A percentile compares a stretch with the other conserved stretches of the same genome.
Evolutionary conservation across 192 early-diverging fungal genomes (phyloP).

Genomic region (Lunasporangiospora selenospora): DNA sequence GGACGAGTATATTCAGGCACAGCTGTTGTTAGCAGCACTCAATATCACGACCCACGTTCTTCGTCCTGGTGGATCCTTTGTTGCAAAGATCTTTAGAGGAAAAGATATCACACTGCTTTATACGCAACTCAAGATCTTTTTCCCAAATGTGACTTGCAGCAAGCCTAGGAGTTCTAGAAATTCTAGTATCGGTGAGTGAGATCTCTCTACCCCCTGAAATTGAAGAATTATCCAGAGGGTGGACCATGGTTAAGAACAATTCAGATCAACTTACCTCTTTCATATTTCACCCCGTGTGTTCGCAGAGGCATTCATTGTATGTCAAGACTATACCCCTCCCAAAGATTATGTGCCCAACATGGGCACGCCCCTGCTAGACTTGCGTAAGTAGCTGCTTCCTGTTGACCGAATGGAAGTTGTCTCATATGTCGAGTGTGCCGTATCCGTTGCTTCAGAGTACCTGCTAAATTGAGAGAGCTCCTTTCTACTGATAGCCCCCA

Average conservation of each 20-base stretch:
- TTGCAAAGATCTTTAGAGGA: conserved; percentile 98
- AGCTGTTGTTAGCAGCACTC: conserved; percentile 92
- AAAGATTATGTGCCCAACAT: conserved; percentile 86
- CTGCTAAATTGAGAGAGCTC: no score
- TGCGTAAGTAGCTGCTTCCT: conserved; percentile 47
- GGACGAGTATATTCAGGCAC: conserved; percentile 99
- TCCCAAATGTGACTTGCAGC: conserved; percentile 85
- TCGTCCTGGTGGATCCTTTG: conserved; percentile 89
- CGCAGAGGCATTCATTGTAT: conserved; percentile 92
- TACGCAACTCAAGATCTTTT: conserved; percentile 92
- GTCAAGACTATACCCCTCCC: conserved; percentile 89
- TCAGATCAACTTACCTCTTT: not conserved
- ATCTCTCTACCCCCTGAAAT: not conserved
- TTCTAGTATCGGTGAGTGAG: conserved; percentile 76
- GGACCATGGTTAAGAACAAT: not conserved
- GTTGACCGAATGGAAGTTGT: not conserved
- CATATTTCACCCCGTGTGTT: not conserved
- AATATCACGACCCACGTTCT: conserved; percentile 98
- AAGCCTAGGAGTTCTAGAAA: conserved; percentile 96
- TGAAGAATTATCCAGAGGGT: not conserved
- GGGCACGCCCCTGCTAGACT: conserved; percentile 88
- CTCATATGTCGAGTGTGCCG: no score
- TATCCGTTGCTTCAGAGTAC: no score
- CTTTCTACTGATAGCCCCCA: conserved; percentile 27
- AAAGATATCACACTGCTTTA: conserved; percentile 93